These are phyloP conservation scores for Hippophae tibetana DNA, from an alignment of 306 rosid genomes.

Conservation along the genomic window DNA sequence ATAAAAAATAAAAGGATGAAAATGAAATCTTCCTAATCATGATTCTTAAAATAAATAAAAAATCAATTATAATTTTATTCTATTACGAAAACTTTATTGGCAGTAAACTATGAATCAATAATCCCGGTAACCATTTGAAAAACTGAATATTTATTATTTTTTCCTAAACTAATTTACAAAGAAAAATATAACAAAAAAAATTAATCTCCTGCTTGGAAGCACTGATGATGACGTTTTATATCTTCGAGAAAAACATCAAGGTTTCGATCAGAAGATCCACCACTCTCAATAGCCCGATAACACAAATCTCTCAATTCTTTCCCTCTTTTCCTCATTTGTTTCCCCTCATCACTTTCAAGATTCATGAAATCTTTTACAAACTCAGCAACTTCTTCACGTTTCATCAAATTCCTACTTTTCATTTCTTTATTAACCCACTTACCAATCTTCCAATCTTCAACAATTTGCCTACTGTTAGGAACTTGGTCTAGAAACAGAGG, in stretches of 20 bases:
- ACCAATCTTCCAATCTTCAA: conserved; percentile 28
- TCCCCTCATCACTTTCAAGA: conserved; percentile 17
- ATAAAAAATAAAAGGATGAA: too few relatives aligned
- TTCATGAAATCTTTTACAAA: conserved; percentile 30
- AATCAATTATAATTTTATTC: too few relatives aligned
- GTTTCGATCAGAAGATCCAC: conserved; percentile 32
- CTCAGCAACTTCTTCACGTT: conserved; percentile 27
- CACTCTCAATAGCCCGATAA: conserved; percentile 14
- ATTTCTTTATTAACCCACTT: conserved; percentile 5
- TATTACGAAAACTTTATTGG: too few relatives aligned
- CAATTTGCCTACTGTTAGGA: conserved; percentile 25
- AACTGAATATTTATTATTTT: too few relatives aligned
- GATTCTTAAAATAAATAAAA: too few relatives aligned
- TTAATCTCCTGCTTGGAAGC: too few relatives aligned
- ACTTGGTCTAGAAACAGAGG: conserved; percentile 24
- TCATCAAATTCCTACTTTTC: conserved; percentile 7
- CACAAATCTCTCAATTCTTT: conserved; percentile 13
- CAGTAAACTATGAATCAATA: too few relatives aligned
- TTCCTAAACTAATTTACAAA: too few relatives aligned
- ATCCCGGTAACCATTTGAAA: too few relatives aligned
- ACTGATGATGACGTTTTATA: conserved; percentile 12
- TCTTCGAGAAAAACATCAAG: conserved; percentile 29
- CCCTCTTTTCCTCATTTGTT: conserved; percentile 23
- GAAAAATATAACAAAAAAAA: too few relatives aligned
- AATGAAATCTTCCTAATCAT: too few relatives aligned